Conservation (phyloP, 2,329 filamentous ascomycete species). For the Beauveria brongniartii region DNA sequence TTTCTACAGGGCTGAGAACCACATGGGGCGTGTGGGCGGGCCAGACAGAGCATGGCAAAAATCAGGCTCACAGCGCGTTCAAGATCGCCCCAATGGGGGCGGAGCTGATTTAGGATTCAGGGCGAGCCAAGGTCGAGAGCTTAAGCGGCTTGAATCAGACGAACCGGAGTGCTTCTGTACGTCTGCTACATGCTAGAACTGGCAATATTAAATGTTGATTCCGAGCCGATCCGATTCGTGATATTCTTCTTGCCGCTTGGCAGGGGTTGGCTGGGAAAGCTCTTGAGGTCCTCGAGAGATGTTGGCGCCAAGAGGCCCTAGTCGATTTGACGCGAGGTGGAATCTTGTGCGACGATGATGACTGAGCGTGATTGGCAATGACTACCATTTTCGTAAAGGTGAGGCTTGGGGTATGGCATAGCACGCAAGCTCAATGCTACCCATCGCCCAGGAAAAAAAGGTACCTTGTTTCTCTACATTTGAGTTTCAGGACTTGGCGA, state of each 20-base stretch:
- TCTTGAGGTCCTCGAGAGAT: not conserved
- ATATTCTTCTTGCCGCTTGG: not conserved
- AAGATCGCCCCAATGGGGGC: not conserved
- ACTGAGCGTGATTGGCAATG: not conserved
- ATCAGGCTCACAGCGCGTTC: not conserved
- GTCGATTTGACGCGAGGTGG: not conserved
- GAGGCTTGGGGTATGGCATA: not conserved
- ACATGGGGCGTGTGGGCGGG: constrained; percentile 3
- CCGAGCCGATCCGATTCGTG: not conserved
- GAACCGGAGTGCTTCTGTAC: not conserved
- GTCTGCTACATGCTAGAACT: not conserved
- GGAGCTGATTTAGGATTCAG: not conserved
- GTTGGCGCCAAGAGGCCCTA: not conserved
- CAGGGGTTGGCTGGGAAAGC: not conserved
- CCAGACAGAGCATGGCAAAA: not conserved
- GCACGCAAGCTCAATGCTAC: not conserved
- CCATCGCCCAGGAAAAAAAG: no score
- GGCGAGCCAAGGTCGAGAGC: not conserved
- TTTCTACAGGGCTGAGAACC: constrained; percentile 10
- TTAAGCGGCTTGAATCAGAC: not conserved
- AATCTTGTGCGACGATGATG: not conserved
- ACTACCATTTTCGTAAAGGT: not conserved
- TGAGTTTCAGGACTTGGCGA: not conserved
- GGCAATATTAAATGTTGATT: not conserved
- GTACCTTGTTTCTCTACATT: not conserved